Percentiles rank a stretch among this genome's conserved stretches.
Evolutionary conservation across 495 filamentous ascomycete genomes (phyloP).

Genomic region (Tuber brumale): DNA sequence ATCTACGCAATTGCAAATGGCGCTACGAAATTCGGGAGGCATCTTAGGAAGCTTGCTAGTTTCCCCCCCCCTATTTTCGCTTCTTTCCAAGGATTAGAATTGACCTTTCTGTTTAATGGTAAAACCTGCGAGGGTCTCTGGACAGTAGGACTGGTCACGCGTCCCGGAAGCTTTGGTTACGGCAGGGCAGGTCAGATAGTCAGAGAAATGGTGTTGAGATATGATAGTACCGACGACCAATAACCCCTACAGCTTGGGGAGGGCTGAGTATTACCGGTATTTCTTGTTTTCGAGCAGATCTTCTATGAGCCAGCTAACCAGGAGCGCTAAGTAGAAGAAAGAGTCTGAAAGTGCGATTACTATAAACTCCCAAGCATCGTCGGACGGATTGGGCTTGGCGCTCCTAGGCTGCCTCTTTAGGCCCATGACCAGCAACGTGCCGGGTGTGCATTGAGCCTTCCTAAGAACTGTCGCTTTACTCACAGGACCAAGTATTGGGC

Average conservation of each 20-base stretch:
- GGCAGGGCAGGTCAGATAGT: neutral
- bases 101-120: neutral
- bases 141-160: neutral
- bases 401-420: neutral
- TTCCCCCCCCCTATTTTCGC: neutral
- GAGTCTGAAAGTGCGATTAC: neutral
- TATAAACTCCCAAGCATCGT: neutral
- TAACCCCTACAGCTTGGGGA: neutral
- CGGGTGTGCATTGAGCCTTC: neutral
- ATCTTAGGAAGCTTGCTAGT: neutral
- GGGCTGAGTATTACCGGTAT: neutral
- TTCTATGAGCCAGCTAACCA: neutral
- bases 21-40: neutral
- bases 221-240: neutral
- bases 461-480: neutral
- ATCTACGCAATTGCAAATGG: neutral
- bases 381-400: neutral
- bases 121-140: neutral
- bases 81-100: neutral
- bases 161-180: neutral
- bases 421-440: neutral
- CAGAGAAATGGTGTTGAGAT: neutral
- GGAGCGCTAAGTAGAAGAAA: neutral
- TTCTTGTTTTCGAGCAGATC: neutral
- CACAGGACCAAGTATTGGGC: neutral